Evolutionary conservation across 805 yeast species (phyloP), one percentile per base, ranked within the genome.

Genomic region (Suhomyces sp.): DNA sequence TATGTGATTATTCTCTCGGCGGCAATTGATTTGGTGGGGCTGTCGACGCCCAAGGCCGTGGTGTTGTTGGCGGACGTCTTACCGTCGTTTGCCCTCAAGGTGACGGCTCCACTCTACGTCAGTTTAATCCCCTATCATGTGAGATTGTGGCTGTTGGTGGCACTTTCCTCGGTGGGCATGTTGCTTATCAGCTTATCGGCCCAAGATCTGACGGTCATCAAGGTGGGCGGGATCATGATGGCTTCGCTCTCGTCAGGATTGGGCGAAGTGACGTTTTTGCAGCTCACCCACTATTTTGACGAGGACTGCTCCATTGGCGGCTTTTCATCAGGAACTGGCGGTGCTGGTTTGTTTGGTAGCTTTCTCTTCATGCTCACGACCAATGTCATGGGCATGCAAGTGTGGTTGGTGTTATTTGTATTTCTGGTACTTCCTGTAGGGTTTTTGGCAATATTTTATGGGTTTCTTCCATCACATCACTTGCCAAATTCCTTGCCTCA

Each of bases 301-400:
- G 78, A 75, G 17, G 75, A 76, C 15, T 58, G 64, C n/a, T 75
- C 96, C 3, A 72, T 93, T 44, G 83, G 85, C 47, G 97, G 96
- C 0, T 93, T 96, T 83, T 87, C 96, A 19, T 81, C 91, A 6
- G 99, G 99, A 1, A 93, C 98, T 0, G 98, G 99, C 3, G 96
- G 90, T 17, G 98, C 99, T 1, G 99, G 99, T 0, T 66, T 93
- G 4, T 78, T 82, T 17, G 99, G 98, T 0, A 83, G 92, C 50
- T 88, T 87, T 49, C 62, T 80, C 12, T 92, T 82, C 62, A 61
- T 93, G 78, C 57, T 86, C 1, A 54, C 89, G 59, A 93, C 97
- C 0, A 86, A 93, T 1, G 71, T 90, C 62, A 46, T 88, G 20
- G 76, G 81, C 1, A 52, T 89, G 1, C 67, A 80, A 6, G 84